Conservation (phyloP, 73 alveolate genomes). For the Tetrahymena elliotti region DNA sequence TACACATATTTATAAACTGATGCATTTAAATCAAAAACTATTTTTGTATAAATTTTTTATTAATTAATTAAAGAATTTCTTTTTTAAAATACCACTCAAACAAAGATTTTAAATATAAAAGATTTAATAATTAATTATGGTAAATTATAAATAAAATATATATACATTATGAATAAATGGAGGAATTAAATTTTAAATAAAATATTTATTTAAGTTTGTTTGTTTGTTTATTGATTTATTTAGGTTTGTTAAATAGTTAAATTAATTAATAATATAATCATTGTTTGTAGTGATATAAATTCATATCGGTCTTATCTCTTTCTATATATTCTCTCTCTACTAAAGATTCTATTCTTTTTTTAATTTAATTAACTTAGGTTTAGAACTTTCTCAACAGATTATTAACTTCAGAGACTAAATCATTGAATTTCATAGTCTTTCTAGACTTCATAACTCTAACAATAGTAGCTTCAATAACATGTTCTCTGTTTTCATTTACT, state of each 20-base stretch:
- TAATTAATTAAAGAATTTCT: too few relatives aligned
- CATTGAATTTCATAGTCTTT: constrained; percentile 46
- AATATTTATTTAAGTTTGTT: too few relatives aligned
- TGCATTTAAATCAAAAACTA: too few relatives aligned
- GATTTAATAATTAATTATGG: neutral
- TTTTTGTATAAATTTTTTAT: too few relatives aligned
- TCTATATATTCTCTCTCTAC: constrained; percentile 66
- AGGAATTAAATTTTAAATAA: neutral
- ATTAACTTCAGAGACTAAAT: constrained; percentile 42
- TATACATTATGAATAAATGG: neutral
- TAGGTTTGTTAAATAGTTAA: too few relatives aligned
- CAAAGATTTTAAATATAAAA: too few relatives aligned
- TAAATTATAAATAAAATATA: too few relatives aligned
- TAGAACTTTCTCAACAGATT: constrained; percentile 42
- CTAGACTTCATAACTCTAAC: constrained; percentile 70
- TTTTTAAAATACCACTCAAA: too few relatives aligned
- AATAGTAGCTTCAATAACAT: constrained; percentile 65
- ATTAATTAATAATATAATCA: neutral
- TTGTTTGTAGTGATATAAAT: constrained; percentile 48
- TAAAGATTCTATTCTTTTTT: constrained; percentile 59
- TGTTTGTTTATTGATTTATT: too few relatives aligned
- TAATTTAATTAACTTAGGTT: constrained; percentile 41
- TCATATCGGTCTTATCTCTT: constrained; percentile 51
- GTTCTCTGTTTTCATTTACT: constrained; percentile 62
- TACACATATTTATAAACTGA: too few relatives aligned